Evolutionary conservation across 2,329 filamentous ascomycete species (phyloP), one percentile per base, ranked within the genome.

Genomic region (Pseudocercospora musae): DNA sequence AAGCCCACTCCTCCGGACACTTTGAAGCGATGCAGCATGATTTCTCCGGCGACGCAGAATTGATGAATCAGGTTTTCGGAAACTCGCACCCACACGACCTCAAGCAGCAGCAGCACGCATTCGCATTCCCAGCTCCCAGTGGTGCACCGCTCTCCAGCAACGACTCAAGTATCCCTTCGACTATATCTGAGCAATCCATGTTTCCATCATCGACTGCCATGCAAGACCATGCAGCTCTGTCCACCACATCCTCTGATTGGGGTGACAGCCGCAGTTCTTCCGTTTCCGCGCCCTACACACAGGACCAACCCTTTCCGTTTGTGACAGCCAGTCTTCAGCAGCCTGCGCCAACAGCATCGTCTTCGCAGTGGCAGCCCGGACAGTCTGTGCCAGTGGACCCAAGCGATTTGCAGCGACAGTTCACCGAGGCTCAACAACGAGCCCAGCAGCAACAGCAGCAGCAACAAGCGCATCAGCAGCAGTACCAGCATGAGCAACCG

Each of bases 331-430:
- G 48, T n/a, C 56, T 68, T 31, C 65, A 62, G 52, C 62, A 66
- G 10, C 31, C 58, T 23, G 55, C 65, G 4, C 68, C 62, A 4
- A 20, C 27, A 54, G n/a, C 52, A 18, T 54, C 52, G 15, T 66
- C 64, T 21, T 68, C 70, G 18, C 72, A 73, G 65, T 76, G 74
- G 74, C 73, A 75, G 54, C 74, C 74, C 23, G 74, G 74, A 20
- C 73, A 74, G 58, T 76, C 74, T 1, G 66, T 74, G 11, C 74
- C 74, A 2, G 72, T 75, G n/a, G 73, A 76, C 48, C 68, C 72
- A 29, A 69, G 68, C 42, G 68, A 69, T 10, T 66, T 74, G 21
- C 71, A 69, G n/a, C 69, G 73, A 46, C 69, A 75, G 44, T 76
- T 76, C 66, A 68, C 69, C 21, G 70, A 75, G 56, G 70, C 69